Base-by-base conservation (phyloP, 352 stramenopile genomes). In the Pythium scleroteichum region DNA sequence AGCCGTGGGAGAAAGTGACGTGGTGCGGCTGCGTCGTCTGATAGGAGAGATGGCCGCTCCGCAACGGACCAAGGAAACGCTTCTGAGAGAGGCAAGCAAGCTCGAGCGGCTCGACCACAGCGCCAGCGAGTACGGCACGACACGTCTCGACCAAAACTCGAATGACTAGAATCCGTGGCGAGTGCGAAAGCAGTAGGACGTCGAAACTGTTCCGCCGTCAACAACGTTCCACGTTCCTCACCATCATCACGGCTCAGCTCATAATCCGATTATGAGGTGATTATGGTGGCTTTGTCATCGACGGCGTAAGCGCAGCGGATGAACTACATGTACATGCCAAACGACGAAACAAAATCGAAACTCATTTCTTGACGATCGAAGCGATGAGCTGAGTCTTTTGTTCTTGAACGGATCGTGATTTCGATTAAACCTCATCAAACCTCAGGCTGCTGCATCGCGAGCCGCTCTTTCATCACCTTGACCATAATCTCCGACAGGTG, bases 31-130 rank as follows among this genome's bases (percentile, higher is more conserved):
- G 26, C 53, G 52, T 8, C 38, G 53, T 13, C 19, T 60, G 4
- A 26, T 88, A 0, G 35, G 51, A 1, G 29, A 40, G 3, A 53
- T 69, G 0, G 45, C 74, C 3, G 65, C 76, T 22, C 55, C 71
- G 0, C 44, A 68, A 2, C 53, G 68, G 32, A 74, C 66, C 44
- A 63, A 71, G 20, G 16, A 60, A 1, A 61, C 81, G 20, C 52
- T 91, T 7, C 47, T 75, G n/a, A 58, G 50, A n/a, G 82, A 91
- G 52, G 57, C 89, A 26, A 44, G 27, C 12, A 86, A 87, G 41
- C 63, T 88, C 5, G 74, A 75, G 0, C 19, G 26, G 1, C 27
- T 86, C 2, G 54, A 66, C 19, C 58, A 60, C 5, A 29, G 56
- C 22, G 72, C 66, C 0, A 53, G 38, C 1, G 77, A 82, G 41